A percentile compares a stretch with the other conserved stretches of the same genome.
phyloP scores from a whole-genome alignment of 75 land plant species.

The Sequoiadendron giganteum region DNA sequence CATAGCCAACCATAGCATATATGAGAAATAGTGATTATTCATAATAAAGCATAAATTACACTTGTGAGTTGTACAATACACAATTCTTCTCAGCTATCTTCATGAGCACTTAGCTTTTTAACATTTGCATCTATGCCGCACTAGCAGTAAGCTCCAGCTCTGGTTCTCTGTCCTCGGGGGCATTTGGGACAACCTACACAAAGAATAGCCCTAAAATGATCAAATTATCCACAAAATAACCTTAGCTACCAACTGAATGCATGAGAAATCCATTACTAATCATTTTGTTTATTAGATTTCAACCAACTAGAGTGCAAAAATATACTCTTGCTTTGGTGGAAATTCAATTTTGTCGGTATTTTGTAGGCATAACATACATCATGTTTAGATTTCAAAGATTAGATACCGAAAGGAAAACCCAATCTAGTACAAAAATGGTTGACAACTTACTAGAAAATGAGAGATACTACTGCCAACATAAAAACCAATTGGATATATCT shows the following conservation, averaged over 20 bases:
- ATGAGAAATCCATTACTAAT: neutral
- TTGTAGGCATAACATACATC: neutral
- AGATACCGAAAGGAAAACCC: neutral
- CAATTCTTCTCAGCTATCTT: neutral
- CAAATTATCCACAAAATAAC: neutral
- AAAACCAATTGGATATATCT: neutral
- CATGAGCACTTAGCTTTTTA: too few species aligned
- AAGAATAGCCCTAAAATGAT: neutral
- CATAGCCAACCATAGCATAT: neutral
- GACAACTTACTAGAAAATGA: neutral
- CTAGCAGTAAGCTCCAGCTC: conserved; percentile 5
- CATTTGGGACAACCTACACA: neutral
- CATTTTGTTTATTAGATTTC: neutral
- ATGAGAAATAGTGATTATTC: neutral
- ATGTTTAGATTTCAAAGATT: neutral
- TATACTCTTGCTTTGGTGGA: neutral
- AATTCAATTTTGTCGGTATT: neutral
- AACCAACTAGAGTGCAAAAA: neutral
- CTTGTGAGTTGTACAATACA: neutral
- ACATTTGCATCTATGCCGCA: neutral
- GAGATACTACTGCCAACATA: too few species aligned
- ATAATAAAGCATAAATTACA: neutral
- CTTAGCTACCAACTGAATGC: neutral
- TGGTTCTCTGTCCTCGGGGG: neutral
- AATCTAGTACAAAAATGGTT: neutral